Conservation (phyloP, 2,329 filamentous ascomycete genomes). For the Fusarium oligoseptatum region DNA sequence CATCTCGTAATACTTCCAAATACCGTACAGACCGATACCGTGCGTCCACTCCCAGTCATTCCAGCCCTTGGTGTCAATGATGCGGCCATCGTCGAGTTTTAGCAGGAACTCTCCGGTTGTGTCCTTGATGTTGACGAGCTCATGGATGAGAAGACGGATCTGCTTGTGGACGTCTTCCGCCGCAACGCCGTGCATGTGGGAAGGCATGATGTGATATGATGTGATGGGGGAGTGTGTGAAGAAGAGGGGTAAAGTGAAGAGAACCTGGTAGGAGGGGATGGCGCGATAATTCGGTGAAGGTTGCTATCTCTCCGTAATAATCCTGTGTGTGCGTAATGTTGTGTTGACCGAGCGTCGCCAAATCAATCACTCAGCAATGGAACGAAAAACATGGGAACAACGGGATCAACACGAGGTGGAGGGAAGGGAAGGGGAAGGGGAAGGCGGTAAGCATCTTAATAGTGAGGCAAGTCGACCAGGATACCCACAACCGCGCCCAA, state of each 20-base stretch:
- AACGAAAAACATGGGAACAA: neutral
- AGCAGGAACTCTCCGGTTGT: conserved; percentile 80
- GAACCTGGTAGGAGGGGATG: neutral
- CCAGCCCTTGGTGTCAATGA: conserved; percentile 90
- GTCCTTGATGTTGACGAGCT: conserved; percentile 83
- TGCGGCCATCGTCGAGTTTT: conserved; percentile 76
- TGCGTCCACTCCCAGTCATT: conserved; percentile 88
- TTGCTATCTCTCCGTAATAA: neutral
- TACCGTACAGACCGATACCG: conserved; percentile 82
- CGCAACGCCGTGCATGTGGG: conserved; percentile 59
- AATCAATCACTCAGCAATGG: neutral
- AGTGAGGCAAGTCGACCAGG: conserved; percentile 3
- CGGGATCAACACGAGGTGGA: neutral
- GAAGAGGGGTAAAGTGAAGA: neutral
- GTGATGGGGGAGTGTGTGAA: neutral
- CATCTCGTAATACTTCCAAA: conserved; percentile 85
- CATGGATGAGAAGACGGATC: conserved; percentile 77
- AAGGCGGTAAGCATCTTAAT: conserved; percentile 12
- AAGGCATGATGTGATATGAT: conserved; percentile 43
- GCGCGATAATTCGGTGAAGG: neutral
- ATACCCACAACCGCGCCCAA: conserved; percentile 23
- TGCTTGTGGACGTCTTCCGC: conserved; percentile 63
- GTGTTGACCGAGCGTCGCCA: neutral
- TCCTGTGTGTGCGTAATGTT: neutral
- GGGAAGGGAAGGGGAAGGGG: neutral